phyloP scores from a whole-genome alignment of 305 asterid species.

The Andrographis paniculata region DNA sequence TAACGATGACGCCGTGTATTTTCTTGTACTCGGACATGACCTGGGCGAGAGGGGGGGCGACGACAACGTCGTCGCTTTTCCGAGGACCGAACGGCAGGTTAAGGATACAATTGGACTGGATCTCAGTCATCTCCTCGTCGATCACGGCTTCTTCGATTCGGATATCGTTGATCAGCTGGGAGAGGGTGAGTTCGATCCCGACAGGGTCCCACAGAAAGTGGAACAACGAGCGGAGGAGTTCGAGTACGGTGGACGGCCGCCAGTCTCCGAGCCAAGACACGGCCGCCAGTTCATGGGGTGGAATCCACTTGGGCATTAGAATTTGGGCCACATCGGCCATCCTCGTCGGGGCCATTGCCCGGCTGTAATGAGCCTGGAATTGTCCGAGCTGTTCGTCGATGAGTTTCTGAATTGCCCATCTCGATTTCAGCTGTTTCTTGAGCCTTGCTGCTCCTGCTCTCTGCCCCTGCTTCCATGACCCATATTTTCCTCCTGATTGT shows the following conservation, averaged over 20 bases:
- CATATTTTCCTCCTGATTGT: slow-evolving; percentile 37
- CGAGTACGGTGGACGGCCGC: slow-evolving; percentile 73
- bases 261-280: slow-evolving; percentile 82
- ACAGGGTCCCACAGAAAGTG: slow-evolving; percentile 34
- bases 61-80: slow-evolving; percentile 8
- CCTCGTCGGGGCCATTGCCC: slow-evolving; percentile 35
- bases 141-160: slow-evolving; percentile 82
- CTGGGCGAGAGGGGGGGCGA: slow-evolving; percentile 23
- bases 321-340: slow-evolving; percentile 48
- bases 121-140: slow-evolving; percentile 80
- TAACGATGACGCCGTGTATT: slow-evolving; percentile 47
- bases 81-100: slow-evolving; percentile 53
- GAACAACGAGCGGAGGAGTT: slow-evolving; percentile 43
- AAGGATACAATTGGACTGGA: slow-evolving; percentile 72
- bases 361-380: slow-evolving; percentile 41
- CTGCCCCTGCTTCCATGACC: slow-evolving; percentile 65
- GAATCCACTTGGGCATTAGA: slow-evolving; percentile 60
- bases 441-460: slow-evolving; percentile 53
- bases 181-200: slow-evolving; percentile 33
- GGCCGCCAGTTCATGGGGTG: slow-evolving; percentile 59
- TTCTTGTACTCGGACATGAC: slow-evolving; percentile 54
- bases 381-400: slow-evolving; percentile 52
- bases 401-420: slow-evolving; percentile 55
- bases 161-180: slow-evolving; percentile 49
- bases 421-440: slow-evolving; percentile 63